Evolutionary conservation across 2,329 filamentous ascomycete species (phyloP).

Genomic region (Colletotrichum tofieldiae): DNA sequence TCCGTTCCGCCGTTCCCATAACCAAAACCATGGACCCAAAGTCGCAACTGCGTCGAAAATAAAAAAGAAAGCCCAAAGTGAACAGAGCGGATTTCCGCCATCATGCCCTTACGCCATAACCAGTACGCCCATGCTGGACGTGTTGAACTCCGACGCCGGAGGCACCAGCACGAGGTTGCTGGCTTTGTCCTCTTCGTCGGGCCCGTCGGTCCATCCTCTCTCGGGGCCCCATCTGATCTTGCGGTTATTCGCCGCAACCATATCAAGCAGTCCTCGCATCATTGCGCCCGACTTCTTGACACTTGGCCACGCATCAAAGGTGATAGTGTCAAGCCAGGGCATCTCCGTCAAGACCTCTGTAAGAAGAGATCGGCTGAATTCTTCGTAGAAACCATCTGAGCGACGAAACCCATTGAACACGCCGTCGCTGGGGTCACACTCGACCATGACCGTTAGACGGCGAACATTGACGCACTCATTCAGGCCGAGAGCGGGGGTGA

Average conservation of each 20-base stretch:
- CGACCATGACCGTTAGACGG: conserved; percentile 77
- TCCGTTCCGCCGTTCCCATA: not conserved
- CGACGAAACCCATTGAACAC: conserved; percentile 79
- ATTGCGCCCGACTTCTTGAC: conserved; percentile 78
- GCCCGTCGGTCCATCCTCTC: conserved; percentile 75
- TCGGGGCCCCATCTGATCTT: conserved; percentile 78
- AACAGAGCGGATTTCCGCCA: conserved; percentile 2
- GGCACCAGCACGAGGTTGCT: conserved; percentile 31
- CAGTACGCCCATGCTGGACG: conserved; percentile 36
- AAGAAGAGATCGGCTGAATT: conserved; percentile 74
- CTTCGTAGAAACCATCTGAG: conserved; percentile 78
- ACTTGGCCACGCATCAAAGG: conserved; percentile 79
- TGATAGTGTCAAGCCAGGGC: conserved; percentile 70
- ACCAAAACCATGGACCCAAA: conserved; percentile 13
- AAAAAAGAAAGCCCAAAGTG: conserved; percentile 14
- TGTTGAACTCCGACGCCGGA: conserved; percentile 25
- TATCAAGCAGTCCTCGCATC: conserved; percentile 72
- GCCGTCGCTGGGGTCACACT: conserved; percentile 79
- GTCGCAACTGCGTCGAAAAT: conserved; percentile 1
- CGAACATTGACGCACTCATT: conserved; percentile 72
- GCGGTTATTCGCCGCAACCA: conserved; percentile 64
- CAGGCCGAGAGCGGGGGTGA: conserved; percentile 76
- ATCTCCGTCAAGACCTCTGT: conserved; percentile 69
- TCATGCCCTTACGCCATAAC: conserved; percentile 35
- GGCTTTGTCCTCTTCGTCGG: conserved; percentile 55